These are phyloP conservation scores for Rhododendron molle DNA, from an alignment of 148 eudicot species.

Conservation along the genomic window DNA sequence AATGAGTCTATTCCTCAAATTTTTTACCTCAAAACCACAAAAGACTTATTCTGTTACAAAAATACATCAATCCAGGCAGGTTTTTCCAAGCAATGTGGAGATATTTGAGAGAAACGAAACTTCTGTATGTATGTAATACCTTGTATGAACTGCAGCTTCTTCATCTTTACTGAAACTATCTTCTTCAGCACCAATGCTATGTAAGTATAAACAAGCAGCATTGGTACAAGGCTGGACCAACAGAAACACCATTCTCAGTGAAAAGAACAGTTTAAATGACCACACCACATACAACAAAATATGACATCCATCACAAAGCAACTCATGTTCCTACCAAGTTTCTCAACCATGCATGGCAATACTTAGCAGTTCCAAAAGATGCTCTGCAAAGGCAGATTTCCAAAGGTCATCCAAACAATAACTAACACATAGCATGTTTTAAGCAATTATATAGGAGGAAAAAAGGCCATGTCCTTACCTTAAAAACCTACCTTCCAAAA, in stretches of 20 bases:
- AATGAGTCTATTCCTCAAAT: neutral
- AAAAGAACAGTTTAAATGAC: neutral
- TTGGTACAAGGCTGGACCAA: constrained; percentile 50
- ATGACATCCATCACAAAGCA: neutral
- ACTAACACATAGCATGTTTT: neutral
- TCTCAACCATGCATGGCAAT: constrained; percentile 65
- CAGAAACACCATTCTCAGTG: constrained; percentile 11
- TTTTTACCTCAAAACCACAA: constrained; percentile 4
- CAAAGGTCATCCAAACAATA: constrained; percentile 10
- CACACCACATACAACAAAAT: neutral
- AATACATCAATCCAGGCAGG: neutral
- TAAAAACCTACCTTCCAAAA: constrained; percentile 44
- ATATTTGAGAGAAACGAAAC: neutral
- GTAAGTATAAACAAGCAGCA: constrained; percentile 52
- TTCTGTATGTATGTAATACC: constrained; percentile 26
- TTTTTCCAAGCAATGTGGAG: constrained; percentile 3
- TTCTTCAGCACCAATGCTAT: constrained; percentile 51
- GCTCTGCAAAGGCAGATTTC: constrained; percentile 35
- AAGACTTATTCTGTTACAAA: neutral
- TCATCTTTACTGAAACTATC: constrained; percentile 69
- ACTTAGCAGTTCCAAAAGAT: constrained; percentile 64
- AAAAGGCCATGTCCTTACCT: constrained; percentile 30
- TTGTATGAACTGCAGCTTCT: constrained; percentile 57
- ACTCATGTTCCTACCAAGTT: constrained; percentile 36
- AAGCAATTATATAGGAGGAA: constrained; percentile 3